phyloP scores from a whole-genome alignment of 352 stramenopile genomes.

The Aphanomyces astaci region DNA sequence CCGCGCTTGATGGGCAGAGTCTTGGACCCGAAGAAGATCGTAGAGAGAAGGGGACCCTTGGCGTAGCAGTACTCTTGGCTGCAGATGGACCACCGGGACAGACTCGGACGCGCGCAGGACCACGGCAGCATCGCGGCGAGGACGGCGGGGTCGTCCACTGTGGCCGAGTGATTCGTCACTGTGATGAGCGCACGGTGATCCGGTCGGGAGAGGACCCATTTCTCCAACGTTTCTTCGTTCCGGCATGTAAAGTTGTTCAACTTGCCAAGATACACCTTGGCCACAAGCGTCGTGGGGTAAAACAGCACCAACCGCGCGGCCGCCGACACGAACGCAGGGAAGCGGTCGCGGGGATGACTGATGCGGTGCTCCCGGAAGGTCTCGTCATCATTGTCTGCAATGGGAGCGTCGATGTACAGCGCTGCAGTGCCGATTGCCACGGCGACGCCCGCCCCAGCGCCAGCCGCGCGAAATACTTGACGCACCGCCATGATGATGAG shows the following conservation, averaged over 20 bases:
- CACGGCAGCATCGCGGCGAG: conserved; percentile 72
- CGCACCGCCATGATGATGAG: conserved; percentile 10
- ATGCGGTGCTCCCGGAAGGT: conserved; percentile 42
- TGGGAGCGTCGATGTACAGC: conserved; percentile 55
- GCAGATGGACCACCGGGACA: conserved; percentile 62
- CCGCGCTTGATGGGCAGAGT: conserved; percentile 64
- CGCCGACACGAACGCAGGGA: conserved; percentile 64
- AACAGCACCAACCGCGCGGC: conserved; percentile 47
- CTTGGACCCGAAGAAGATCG: conserved; percentile 63
- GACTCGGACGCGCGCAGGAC: conserved; percentile 46
- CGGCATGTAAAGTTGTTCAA: conserved; percentile 46
- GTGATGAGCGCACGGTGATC: conserved; percentile 56
- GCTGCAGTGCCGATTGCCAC: conserved; percentile 26
- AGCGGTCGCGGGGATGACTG: conserved; percentile 27
- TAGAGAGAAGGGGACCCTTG: conserved; percentile 41
- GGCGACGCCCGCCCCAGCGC: conserved; percentile 16
- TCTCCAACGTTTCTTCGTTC: conserved; percentile 37
- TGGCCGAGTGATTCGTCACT: conserved; percentile 79
- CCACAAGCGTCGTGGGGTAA: conserved; percentile 32
- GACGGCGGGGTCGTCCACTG: conserved; percentile 65
- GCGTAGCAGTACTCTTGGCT: conserved; percentile 82
- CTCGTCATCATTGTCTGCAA: conserved; percentile 31
- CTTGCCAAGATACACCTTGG: conserved; percentile 49
- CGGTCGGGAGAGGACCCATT: conserved; percentile 39
- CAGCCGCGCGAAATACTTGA: background rate